Percentiles rank a stretch among this genome's conserved stretches.
Evolutionary conservation across 2,329 filamentous ascomycete genomes (phyloP).

Genomic region (Alternaria panax): DNA sequence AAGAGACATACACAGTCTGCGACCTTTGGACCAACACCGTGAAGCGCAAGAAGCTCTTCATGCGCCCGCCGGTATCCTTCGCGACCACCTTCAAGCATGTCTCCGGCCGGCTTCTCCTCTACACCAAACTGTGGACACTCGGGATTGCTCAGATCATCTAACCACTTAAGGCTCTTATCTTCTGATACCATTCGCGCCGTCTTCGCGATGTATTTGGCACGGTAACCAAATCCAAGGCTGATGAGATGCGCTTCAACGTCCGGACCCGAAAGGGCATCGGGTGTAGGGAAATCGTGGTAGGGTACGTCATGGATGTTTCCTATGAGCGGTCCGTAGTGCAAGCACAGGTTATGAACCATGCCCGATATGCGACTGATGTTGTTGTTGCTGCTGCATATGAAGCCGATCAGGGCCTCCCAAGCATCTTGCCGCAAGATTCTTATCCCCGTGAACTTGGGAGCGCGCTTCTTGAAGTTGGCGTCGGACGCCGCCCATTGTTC

Average conservation of each 20-base stretch:
- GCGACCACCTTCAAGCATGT: conserved; percentile 60
- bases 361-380: conserved; percentile 94
- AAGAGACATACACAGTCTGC: conserved; percentile 96
- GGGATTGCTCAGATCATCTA: conserved; percentile 79
- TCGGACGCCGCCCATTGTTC: conserved; percentile 86
- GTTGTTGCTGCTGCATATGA: conserved; percentile 99
- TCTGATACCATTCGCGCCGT: conserved; percentile 80
- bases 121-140: conserved; percentile 68
- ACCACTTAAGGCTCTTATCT: conserved; percentile 72
- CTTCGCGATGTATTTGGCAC: conserved; percentile 88
- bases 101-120: conserved; percentile 53
- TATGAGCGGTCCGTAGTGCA: conserved; percentile 81
- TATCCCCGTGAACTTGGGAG: conserved; percentile 86
- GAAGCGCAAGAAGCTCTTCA: conserved; percentile 76
- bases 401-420: conserved; percentile 92
- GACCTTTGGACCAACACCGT: conserved; percentile 95
- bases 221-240: conserved; percentile 89
- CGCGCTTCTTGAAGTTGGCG: conserved; percentile 86
- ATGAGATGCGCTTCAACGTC: conserved; percentile 83
- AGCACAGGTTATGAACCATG: conserved; percentile 94
- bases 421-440: conserved; percentile 93
- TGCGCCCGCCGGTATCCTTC: conserved; percentile 82
- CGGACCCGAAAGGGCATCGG: conserved; percentile 73
- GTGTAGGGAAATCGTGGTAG: conserved; percentile 87
- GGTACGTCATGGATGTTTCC: conserved; percentile 72